These are phyloP conservation scores for Capronia americana DNA, from an alignment of 2,329 filamentous ascomycete species.

Conservation along the genomic window DNA sequence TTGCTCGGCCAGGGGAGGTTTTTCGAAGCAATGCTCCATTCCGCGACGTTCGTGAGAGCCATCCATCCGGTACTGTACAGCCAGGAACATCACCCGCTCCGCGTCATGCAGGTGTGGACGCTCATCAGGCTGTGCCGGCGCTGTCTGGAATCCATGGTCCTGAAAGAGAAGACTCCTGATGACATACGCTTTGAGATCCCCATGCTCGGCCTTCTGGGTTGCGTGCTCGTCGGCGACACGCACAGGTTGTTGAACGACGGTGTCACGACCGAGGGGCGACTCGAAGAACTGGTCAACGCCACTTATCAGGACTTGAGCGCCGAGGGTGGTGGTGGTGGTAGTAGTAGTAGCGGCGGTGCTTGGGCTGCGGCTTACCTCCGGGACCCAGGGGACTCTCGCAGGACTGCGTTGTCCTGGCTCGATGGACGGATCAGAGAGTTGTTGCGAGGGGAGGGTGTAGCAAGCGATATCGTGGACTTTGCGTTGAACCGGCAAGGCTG, in stretches of 20 bases:
- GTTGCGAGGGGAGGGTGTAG: constrained; percentile 24
- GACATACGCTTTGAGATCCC: constrained; percentile 6
- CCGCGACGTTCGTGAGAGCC: constrained; percentile 58
- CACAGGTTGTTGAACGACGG: constrained; percentile 14
- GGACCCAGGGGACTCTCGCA: constrained; percentile 1
- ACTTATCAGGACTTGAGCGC: constrained; percentile 1
- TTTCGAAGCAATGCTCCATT: constrained; percentile 58
- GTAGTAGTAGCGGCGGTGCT: no score
- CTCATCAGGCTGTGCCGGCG: constrained; percentile 22
- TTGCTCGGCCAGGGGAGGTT: constrained; percentile 54
- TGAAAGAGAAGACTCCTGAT: not conserved
- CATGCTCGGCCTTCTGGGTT: constrained; percentile 19
- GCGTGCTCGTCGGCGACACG: constrained; percentile 25
- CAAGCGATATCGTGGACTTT: constrained; percentile 14
- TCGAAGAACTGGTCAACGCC: constrained; percentile 21
- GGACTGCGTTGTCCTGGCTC: constrained; percentile 24
- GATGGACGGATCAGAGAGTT: constrained; percentile 18
- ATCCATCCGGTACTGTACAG: constrained; percentile 61
- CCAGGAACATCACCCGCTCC: constrained; percentile 58
- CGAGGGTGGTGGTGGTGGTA: not conserved
- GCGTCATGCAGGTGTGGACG: constrained; percentile 50
- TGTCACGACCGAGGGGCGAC: constrained; percentile 13
- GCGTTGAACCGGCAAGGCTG: constrained; percentile 9
- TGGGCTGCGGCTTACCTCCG: constrained; percentile 15
- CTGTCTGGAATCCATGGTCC: constrained; percentile 14